These are phyloP conservation scores for Guillardia theta DNA, from an alignment of 78 protist genomes.

Conservation along the genomic window DNA sequence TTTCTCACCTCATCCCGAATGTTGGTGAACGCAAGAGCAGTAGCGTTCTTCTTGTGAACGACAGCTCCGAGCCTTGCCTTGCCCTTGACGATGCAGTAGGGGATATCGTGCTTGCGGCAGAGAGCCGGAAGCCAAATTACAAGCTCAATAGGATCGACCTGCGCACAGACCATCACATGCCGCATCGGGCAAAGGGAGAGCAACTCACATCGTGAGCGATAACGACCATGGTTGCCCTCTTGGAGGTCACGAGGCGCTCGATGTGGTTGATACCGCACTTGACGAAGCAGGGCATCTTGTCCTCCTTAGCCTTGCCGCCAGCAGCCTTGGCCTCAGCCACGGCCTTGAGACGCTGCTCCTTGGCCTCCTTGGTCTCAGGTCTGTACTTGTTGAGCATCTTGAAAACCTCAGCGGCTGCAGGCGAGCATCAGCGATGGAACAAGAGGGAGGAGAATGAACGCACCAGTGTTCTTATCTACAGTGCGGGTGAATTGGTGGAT, in stretches of 20 bases:
- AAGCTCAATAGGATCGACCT: slow-evolving; percentile 62
- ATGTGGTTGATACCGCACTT: slow-evolving; percentile 96
- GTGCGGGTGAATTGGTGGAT: slow-evolving; percentile 93
- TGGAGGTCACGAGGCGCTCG: slow-evolving; percentile 88
- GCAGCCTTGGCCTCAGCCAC: slow-evolving; percentile 69
- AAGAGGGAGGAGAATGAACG: background rate
- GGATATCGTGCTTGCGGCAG: slow-evolving; percentile 95
- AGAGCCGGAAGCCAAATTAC: slow-evolving; percentile 97
- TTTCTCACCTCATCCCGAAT: slow-evolving; percentile 53
- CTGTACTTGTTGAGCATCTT: slow-evolving; percentile 89
- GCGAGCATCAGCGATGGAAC: background rate
- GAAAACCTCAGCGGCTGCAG: slow-evolving; percentile 70
- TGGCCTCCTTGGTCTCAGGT: slow-evolving; percentile 89
- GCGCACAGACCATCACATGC: background rate
- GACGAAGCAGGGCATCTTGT: slow-evolving; percentile 70
- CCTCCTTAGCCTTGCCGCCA: background rate
- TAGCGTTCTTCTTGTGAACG: slow-evolving; percentile 90
- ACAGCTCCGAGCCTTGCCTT: slow-evolving; percentile 94
- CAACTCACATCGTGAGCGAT: slow-evolving; percentile 95
- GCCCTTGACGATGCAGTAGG: slow-evolving; percentile 96
- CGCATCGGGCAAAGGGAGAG: background rate
- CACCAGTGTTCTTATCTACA: slow-evolving; percentile 80
- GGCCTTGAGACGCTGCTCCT: slow-evolving; percentile 74
- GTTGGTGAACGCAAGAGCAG: slow-evolving; percentile 86
- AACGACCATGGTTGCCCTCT: slow-evolving; percentile 97